phyloP scores from a whole-genome alignment of 2,329 filamentous ascomycete species.

The Neospermospora avenae region DNA sequence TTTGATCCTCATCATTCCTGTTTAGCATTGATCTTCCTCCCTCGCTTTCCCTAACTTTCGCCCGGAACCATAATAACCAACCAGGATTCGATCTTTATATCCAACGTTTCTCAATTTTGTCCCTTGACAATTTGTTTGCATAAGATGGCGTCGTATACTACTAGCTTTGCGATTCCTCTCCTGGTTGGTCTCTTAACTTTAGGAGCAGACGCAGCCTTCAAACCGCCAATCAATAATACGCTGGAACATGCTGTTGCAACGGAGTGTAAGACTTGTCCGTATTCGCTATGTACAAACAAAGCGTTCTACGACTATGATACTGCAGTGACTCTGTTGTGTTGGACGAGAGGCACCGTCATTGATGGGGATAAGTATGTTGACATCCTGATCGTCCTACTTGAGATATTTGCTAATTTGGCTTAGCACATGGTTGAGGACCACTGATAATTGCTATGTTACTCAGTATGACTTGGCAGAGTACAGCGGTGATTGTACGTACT shows the following conservation, averaged over 20 bases:
- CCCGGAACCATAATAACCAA: not conserved
- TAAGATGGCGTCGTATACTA: not conserved
- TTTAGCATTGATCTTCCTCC: not conserved
- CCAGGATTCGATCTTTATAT: not conserved
- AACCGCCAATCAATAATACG: conserved; percentile 21
- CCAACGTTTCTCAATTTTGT: not conserved
- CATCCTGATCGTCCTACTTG: not conserved
- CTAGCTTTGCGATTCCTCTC: not conserved
- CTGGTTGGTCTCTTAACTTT: not conserved
- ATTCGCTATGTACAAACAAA: conserved; percentile 23
- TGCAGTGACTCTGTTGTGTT: conserved; percentile 18
- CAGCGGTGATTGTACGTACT: conserved; percentile 20
- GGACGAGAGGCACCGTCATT: conserved; percentile 23
- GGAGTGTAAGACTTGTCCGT: conserved; percentile 28
- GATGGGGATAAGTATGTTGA: conserved; percentile 21
- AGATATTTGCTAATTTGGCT: not conserved
- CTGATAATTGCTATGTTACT: conserved; percentile 23
- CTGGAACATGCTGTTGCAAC: conserved; percentile 20
- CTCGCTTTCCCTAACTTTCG: not conserved
- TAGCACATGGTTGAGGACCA: conserved; percentile 26
- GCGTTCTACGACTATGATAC: conserved; percentile 15
- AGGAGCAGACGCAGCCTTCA: conserved; percentile 6
- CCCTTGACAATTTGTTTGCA: not conserved
- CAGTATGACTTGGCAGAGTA: conserved; percentile 22
- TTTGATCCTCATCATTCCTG: not conserved